A percentile compares a stretch with the other conserved stretches of the same genome.
phyloP scores from a whole-genome alignment of 192 early-diverging fungal species.

The Chytriomyces sp. region DNA sequence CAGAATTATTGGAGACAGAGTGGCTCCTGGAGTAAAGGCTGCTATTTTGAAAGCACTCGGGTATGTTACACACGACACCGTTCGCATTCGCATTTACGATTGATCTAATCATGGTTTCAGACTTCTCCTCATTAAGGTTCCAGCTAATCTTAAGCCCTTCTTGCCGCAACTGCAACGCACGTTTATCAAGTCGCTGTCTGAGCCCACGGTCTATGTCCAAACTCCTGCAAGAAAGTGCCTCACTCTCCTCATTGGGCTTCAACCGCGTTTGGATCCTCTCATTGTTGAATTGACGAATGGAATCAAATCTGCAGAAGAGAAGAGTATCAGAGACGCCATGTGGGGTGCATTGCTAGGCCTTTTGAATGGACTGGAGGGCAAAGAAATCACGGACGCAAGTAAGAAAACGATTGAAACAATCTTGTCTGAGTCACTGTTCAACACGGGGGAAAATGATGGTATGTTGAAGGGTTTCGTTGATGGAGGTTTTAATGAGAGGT shows the following conservation, averaged over 20 bases:
- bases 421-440: slow-evolving; percentile 62
- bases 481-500: neutral
- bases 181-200: slow-evolving; percentile 87
- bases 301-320: slow-evolving; percentile 62
- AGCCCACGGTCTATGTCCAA: slow-evolving; percentile 74
- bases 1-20: slow-evolving; percentile 94
- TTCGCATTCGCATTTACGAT: no score
- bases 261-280: slow-evolving; percentile 77
- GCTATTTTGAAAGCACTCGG: slow-evolving; percentile 87
- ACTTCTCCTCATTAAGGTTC: slow-evolving; percentile 78
- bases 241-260: slow-evolving; percentile 68
- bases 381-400: slow-evolving; percentile 62
- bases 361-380: slow-evolving; percentile 55
- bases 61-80: no score
- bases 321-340: slow-evolving; percentile 67
- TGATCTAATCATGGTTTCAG: slow-evolving; percentile 38
- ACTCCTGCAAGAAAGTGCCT: slow-evolving; percentile 80
- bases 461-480: neutral
- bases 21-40: slow-evolving; percentile 88
- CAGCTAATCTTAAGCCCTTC: slow-evolving; percentile 91
- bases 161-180: slow-evolving; percentile 97
- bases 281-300: slow-evolving; percentile 73
- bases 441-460: slow-evolving; percentile 49
- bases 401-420: slow-evolving; percentile 60
- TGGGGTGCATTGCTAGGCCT: slow-evolving; percentile 75